Conservation (phyloP, 2,329 filamentous ascomycete species). For the Pyrenophora teres region DNA sequence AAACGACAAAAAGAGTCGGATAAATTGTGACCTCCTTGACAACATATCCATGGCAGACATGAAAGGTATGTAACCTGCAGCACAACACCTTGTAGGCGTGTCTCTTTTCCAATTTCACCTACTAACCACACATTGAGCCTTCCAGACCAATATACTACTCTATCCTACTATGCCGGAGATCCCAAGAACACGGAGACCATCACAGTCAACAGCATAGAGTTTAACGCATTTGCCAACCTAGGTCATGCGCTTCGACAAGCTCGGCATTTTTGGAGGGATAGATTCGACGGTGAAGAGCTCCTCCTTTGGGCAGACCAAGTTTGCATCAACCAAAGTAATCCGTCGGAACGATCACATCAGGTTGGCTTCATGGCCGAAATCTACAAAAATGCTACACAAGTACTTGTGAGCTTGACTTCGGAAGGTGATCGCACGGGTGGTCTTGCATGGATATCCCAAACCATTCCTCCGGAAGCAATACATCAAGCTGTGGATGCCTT, state of each 20-base stretch:
- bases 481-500: not conserved
- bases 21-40: not conserved
- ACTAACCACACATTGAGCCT: not conserved
- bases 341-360: conserved; percentile 1
- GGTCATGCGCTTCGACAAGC: not conserved
- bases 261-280: not conserved
- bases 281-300: not conserved
- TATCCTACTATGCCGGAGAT: not conserved
- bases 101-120: not conserved
- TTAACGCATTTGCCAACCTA: not conserved
- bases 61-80: not conserved
- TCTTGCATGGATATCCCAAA: not conserved
- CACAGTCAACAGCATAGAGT: not conserved
- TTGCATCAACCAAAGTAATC: conserved; percentile 8
- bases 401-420: not conserved
- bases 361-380: not conserved
- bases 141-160: not conserved
- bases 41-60: not conserved
- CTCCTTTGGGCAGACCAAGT: conserved; percentile 11
- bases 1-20: not conserved
- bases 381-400: not conserved
- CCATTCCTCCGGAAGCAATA: not conserved
- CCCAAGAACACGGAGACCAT: not conserved
- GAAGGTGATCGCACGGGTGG: not conserved
- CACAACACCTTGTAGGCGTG: not conserved